Evolutionary conservation across 2,329 filamentous ascomycete species (phyloP), one percentile per base, ranked within the genome.

Genomic region (Trichoderma pleuroti): DNA sequence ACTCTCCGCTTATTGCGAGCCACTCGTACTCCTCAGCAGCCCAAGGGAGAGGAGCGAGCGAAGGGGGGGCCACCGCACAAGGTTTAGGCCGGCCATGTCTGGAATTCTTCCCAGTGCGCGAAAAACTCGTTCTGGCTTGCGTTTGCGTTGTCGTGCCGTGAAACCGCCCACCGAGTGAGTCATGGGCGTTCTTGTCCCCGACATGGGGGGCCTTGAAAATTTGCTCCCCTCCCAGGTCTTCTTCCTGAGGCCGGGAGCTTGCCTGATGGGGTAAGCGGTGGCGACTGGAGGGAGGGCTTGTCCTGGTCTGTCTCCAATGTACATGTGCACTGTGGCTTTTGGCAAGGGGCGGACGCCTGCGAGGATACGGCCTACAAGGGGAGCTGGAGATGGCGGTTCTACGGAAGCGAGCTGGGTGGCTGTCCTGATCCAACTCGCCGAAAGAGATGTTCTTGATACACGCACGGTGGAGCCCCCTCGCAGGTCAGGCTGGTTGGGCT

Each of bases 91-190:
- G 4, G 42, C 42, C 42, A 49, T 21, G 32, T 59, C 18, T 6
- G n/a, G 18, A 57, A n/a, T n/a, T n/a, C n/a, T 32, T 12, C 26
- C 21, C 14, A 36, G 30, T 65, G 62, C 39, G 46, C 42, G 28
- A 60, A 21, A 21, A 60, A 42, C 16, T 24, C 21, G 49, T 21
- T 28, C 30, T 59, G 56, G n/a, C n/a, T 32, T 54, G 26, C 54
- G 24, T 49, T 32, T n/a, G n/a, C n/a, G n/a, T n/a, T n/a, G n/a
- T 10, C 57, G 28, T 54, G 49, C 28, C 28, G 49, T 56, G 54
- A 68, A 49, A 39, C 54, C 12, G 54, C 54, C 49, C 46, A 34
- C 71, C 63, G 76, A 76, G 75, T 78, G 77, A 77, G 74, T 78
- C 76, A 78, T 76, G 62, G 65, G 30, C 28, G 68, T 73, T 64